These are phyloP conservation scores for Zostera marina DNA, from an alignment of 116 monocot species.

Conservation along the genomic window DNA sequence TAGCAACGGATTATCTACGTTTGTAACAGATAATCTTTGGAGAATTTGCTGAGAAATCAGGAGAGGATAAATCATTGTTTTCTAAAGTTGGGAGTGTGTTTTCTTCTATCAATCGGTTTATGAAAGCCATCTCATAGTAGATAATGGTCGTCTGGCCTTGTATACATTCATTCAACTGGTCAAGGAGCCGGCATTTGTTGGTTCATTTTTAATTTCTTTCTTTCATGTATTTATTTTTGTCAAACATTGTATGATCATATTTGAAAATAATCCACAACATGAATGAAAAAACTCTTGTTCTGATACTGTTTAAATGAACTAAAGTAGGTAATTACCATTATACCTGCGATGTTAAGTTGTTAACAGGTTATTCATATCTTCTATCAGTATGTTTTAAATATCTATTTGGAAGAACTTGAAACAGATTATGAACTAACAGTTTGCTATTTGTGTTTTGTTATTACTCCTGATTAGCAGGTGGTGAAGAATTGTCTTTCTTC, in stretches of 20 bases:
- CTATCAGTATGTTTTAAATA: background rate
- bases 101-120: slow-evolving; percentile 46
- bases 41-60: slow-evolving; percentile 28
- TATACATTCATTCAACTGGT: background rate
- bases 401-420: background rate
- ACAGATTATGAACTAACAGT: background rate
- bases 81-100: slow-evolving; percentile 44
- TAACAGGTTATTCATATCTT: background rate
- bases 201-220: background rate
- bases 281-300: background rate
- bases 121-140: slow-evolving; percentile 68
- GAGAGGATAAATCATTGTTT: slow-evolving; percentile 34
- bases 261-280: background rate
- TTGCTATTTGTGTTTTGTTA: background rate
- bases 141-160: background rate
- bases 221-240: background rate
- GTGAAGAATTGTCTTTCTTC: slow-evolving; percentile 6
- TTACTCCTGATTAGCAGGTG: slow-evolving; percentile 5
- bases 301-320: slow-evolving; percentile 1
- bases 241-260: background rate
- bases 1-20: background rate
- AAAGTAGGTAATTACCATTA: background rate
- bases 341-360: background rate
- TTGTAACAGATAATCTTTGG: slow-evolving; percentile 53
- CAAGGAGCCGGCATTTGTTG: background rate